These are phyloP conservation scores for Rhodotorula sp. DNA, from an alignment of 1,284 basidiomycete genomes.

Conservation along the genomic window DNA sequence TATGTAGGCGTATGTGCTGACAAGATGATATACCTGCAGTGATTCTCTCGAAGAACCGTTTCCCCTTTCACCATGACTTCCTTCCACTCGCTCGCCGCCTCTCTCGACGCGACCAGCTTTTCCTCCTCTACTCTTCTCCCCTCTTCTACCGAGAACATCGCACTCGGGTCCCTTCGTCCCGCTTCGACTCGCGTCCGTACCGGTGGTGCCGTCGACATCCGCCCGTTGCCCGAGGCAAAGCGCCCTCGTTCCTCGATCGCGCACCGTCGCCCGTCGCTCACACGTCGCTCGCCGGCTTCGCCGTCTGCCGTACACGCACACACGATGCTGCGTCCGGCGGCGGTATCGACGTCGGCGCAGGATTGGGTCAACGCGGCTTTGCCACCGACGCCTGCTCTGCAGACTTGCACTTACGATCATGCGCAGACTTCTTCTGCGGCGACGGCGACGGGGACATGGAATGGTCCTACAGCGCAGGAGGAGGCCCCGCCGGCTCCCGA, in stretches of 20 bases:
- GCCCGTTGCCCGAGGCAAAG: conserved; percentile 9
- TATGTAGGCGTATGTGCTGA: too few species aligned
- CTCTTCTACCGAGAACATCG: conserved; percentile 3
- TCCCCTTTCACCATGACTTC: not conserved
- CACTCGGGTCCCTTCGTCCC: not conserved
- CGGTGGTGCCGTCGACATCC: not conserved
- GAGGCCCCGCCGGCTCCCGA: not conserved
- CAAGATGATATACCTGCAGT: not conserved
- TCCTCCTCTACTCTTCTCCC: not conserved
- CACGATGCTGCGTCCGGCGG: not conserved
- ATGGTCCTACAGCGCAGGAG: not conserved
- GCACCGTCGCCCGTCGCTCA: not conserved
- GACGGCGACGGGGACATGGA: not conserved
- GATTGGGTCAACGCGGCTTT: conserved; percentile 3
- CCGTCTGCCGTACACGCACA: not conserved
- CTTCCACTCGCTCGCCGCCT: conserved; percentile 1
- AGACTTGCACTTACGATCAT: conserved; percentile 2
- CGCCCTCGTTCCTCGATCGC: conserved; percentile 10
- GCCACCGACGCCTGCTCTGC: conserved; percentile 1
- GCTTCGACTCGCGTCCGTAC: conserved; percentile 9
- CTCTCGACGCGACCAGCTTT: not conserved
- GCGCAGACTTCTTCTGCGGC: not conserved
- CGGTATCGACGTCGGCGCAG: not conserved
- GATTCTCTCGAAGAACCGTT: not conserved
- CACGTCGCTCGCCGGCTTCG: not conserved